Conservation (phyloP, 176 grass and related monocot species). For the Zea luxurians region DNA sequence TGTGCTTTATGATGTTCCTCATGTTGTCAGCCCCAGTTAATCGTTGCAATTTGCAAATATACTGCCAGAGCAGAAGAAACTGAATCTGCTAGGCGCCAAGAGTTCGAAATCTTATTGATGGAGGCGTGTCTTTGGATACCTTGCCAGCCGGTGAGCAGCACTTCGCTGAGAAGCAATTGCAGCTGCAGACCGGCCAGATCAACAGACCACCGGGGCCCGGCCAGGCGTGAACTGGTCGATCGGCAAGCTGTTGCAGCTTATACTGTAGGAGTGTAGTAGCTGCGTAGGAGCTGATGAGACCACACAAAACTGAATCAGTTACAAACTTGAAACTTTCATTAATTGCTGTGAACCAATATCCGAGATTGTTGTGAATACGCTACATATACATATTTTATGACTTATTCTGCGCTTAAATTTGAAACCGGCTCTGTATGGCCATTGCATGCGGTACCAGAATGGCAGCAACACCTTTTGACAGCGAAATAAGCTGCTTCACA, state of each 20-base stretch:
- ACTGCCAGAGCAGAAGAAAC: too few species aligned
- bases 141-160: too few species aligned
- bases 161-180: too few species aligned
- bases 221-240: background rate
- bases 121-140: too few species aligned
- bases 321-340: too few species aligned
- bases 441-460: slow-evolving; percentile 15
- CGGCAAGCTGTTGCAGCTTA: slow-evolving; percentile 31
- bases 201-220: too few species aligned
- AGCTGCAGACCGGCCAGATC: too few species aligned
- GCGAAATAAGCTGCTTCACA: slow-evolving; percentile 3
- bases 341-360: background rate
- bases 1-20: too few species aligned
- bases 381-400: background rate
- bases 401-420: background rate
- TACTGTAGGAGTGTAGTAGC: background rate
- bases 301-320: background rate
- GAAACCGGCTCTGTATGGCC: background rate
- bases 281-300: background rate
- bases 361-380: background rate
- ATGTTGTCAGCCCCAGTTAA: too few species aligned
- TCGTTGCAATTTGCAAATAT: too few species aligned
- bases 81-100: too few species aligned
- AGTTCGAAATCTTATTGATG: too few species aligned
- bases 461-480: background rate